Evolutionary conservation across 164 flowering plant genomes (phyloP), one percentile per base, ranked within the genome.

Genomic region (Piper betle): DNA sequence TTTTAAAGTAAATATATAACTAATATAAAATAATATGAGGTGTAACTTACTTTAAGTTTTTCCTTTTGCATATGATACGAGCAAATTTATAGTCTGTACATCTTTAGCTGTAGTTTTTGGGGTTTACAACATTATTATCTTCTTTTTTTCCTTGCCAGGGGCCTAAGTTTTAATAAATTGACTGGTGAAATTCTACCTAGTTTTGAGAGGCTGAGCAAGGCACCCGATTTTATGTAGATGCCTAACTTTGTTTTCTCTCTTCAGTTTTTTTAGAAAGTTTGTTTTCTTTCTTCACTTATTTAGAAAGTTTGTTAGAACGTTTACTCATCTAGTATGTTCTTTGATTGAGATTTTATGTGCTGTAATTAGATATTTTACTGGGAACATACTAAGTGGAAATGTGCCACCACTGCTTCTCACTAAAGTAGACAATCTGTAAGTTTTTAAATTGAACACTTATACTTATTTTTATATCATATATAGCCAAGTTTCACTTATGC

Each of bases 311-410:
- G 1, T 25, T 25, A 0, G 33, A 25, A 25, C 33, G 33, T 25
- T 25, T 25, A 25, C 2, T 25, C 10, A 46, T 10, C 50, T 46
- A 2, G 3, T 2, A 37, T 3, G 37, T 63, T 3, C 58, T 53
- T 53, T 52, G 39, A 61, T 66, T 65, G 16, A 46, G 10, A 15
- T 10, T 2, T 46, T 46, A 10, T 8, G 0, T 46, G 15, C 15
- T 5, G 10, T 46, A 46, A 5, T 7, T 11, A 85, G 87, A 58
- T 80, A 77, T 61, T 65, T 85, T 57, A 72, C 73, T 48, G 73
- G 82, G 58, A 85, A 85, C 75, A 52, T 67, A 71, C 74, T 85
- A 6, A 72, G 68, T 65, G 91, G 91, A 72, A 66, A 61, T 60
- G 59, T 80, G 53, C 91, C 86, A 11, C 74, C 72, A 20, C 68